Conservation (phyloP, 2,329 filamentous ascomycete genomes). For the Diaporthe velutina region DNA sequence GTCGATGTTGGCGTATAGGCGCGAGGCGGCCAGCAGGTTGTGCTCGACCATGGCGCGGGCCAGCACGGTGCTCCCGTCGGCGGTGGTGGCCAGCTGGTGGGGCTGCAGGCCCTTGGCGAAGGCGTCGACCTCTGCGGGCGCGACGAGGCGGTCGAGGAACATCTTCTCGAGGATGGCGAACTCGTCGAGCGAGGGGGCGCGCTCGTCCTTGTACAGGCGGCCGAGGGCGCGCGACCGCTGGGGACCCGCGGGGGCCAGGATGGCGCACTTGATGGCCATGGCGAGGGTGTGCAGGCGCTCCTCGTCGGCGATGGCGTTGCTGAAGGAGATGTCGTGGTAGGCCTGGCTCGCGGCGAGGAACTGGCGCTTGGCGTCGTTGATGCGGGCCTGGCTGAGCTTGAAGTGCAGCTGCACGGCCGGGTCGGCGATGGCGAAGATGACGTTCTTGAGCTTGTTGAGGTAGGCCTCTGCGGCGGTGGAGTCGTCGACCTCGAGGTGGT, state of each 20-base stretch:
- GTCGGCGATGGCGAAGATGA: conserved; percentile 84
- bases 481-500: conserved; percentile 95
- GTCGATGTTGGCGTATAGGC: conserved; percentile 82
- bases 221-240: conserved; percentile 83
- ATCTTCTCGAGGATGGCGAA: conserved; percentile 96
- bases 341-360: conserved; percentile 90
- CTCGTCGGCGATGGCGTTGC: conserved; percentile 82
- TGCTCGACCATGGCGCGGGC: conserved; percentile 96
- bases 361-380: conserved; percentile 89
- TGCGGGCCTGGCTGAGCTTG: conserved; percentile 90
- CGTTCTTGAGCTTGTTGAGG: conserved; percentile 94
- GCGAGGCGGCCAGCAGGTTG: conserved; percentile 89
- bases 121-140: conserved; percentile 83
- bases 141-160: conserved; percentile 89
- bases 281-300: conserved; percentile 88
- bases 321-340: conserved; percentile 90
- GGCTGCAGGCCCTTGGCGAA: conserved; percentile 85
- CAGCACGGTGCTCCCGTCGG: conserved; percentile 92
- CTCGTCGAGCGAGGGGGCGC: conserved; percentile 80
- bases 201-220: conserved; percentile 93
- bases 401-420: conserved; percentile 85
- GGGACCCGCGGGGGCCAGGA: conserved; percentile 92
- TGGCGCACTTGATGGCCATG: conserved; percentile 91
- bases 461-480: conserved; percentile 86
- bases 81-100: conserved; percentile 90